Evolutionary conservation across 78 protist genomes (phyloP).

Genomic region (slime mould (Dictyostelium discoideum)): dicty_2.7 NC_007088.5:711501-712000

Average conservation of each 20-base stretch:
- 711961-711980: background rate
- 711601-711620: background rate
- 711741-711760: background rate
- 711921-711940: background rate
- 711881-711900: background rate
- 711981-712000: background rate
- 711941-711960: background rate
- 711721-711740: slow-evolving; percentile 3
- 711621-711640: background rate
- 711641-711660: slow-evolving; percentile 40
- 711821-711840: background rate
- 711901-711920: background rate
- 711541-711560: background rate
- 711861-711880: background rate
- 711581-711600: background rate
- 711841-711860: background rate
- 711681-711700: background rate
- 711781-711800: slow-evolving; percentile 24
- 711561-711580: background rate
- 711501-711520: background rate
- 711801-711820: background rate
- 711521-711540: background rate
- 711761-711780: background rate
- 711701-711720: background rate
- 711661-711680: slow-evolving; percentile 26